A percentile compares a stretch with the other conserved stretches of the same genome.
Evolutionary conservation across 305 asterid species (phyloP).

Genomic region (Ajuga reptans): DNA sequence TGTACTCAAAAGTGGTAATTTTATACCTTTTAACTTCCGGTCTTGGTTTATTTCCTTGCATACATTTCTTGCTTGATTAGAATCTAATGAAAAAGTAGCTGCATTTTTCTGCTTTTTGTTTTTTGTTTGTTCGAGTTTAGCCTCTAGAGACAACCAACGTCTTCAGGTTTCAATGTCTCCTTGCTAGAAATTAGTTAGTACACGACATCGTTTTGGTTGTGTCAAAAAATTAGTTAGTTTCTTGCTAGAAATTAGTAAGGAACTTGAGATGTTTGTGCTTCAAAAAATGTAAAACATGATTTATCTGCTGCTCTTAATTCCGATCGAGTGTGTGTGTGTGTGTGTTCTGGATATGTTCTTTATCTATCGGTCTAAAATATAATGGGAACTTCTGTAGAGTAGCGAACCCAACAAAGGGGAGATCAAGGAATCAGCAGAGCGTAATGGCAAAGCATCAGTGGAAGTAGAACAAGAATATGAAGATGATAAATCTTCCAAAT

Average conservation of each 20-base stretch:
- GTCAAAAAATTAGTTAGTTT: no score
- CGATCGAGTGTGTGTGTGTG: not conserved
- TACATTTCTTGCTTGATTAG: not conserved
- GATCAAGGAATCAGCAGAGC: slow-evolving; percentile 9
- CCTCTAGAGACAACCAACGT: no score
- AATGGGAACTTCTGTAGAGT: slow-evolving; percentile 9
- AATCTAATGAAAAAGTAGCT: not conserved
- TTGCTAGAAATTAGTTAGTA: not conserved
- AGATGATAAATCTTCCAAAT: not conserved
- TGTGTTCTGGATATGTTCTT: not conserved
- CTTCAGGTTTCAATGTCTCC: not conserved
- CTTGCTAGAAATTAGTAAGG: not conserved
- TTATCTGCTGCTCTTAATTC: not conserved
- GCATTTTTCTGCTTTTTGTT: not conserved
- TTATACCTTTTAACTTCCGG: not conserved
- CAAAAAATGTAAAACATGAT: not conserved
- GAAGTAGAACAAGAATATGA: slow-evolving; percentile 6
- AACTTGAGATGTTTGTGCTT: not conserved
- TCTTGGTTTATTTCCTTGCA: slow-evolving; percentile 8
- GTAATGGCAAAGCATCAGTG: not conserved
- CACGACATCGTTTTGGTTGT: not conserved
- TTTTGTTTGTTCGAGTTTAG: no score
- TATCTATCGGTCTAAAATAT: not conserved
- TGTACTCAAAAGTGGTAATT: not conserved
- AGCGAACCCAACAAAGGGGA: no score